Evolutionary conservation across 1,284 basidiomycete species (phyloP), one percentile per base, ranked within the genome.

Genomic region (Meira miltonrushii): DNA sequence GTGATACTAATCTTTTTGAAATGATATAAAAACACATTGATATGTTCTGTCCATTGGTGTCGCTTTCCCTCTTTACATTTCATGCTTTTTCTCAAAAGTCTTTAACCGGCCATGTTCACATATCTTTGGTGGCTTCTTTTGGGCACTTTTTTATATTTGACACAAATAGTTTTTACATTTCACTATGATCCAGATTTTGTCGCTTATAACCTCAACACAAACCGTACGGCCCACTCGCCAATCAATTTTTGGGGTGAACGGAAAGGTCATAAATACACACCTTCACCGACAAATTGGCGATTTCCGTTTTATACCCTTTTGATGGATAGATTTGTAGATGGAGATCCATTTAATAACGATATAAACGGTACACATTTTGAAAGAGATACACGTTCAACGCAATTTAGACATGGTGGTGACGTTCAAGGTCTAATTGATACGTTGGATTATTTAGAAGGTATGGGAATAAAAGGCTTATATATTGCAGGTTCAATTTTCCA

Each of bases 141-240:
- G 28, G 28, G 28, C 28, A 33, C 28, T 33, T 33, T 33, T 33
- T 33, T 33, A 33, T 33, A 33, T 33, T 33, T 33, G 28, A 33
- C 28, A 33, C 28, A 33, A 33, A 4, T 8, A 4, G 28, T 33
- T 33, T 33, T 4, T 33, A 4, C 28, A 33, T 33, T 33, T 23
- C 13, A 25, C 13, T 48, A 48, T 48, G 46, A 48, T 25, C 46
- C 46, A 25, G 17, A 48, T 13, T 48, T 21, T 23, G 25, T 48
- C 46, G 46, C 46, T 25, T 48, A 48, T 25, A 48, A 48, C 25
- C 46, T 48, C 46, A 48, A 48, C 25, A 48, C 46, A 48, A 48
- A 48, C 21, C 12, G n/a, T 5, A 48, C 46, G 12, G 46, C 46
- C 12, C 17, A 25, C 17, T 13, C 17, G 17, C 46, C 46, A 5